Conservation (phyloP, 2,329 filamentous ascomycete species). For the Neurospora sp. region DNA sequence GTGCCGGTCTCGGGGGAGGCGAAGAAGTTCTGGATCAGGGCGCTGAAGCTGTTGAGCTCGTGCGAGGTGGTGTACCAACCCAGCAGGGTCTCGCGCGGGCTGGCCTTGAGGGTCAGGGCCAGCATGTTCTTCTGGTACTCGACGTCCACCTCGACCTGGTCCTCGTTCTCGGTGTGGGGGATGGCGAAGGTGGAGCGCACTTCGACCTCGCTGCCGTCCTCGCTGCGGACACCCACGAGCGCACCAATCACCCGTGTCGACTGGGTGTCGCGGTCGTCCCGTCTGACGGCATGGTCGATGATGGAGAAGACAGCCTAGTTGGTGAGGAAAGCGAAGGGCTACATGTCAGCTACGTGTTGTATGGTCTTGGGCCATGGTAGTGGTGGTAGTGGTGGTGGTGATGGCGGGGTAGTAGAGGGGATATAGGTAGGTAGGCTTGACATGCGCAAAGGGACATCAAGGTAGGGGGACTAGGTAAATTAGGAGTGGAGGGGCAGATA, state of each 20-base stretch:
- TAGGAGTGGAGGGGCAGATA: neutral
- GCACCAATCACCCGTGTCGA: slow-evolving; percentile 96
- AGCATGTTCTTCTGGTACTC: slow-evolving; percentile 99
- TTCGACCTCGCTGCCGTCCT: slow-evolving; percentile 94
- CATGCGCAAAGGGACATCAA: neutral
- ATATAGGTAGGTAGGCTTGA: neutral
- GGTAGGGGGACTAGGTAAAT: neutral
- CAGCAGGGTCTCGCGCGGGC: slow-evolving; percentile 85
- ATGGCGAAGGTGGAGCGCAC: slow-evolving; percentile 96
- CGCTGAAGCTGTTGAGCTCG: slow-evolving; percentile 96
- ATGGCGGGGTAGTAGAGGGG: neutral
- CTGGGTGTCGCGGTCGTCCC: slow-evolving; percentile 64
- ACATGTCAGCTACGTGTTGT: neutral
- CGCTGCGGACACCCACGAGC: slow-evolving; percentile 81
- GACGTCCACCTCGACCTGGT: slow-evolving; percentile 99
- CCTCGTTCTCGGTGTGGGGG: slow-evolving; percentile 94
- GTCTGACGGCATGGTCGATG: slow-evolving; percentile 87
- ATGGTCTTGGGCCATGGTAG: neutral
- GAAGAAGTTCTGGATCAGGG: slow-evolving; percentile 99
- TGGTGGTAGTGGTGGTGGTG: neutral
- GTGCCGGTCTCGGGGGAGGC: slow-evolving; percentile 93
- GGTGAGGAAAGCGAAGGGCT: neutral
- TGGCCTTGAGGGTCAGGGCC: slow-evolving; percentile 82
- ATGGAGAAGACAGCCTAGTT: slow-evolving; percentile 59
- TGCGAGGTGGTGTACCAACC: slow-evolving; percentile 98